Base-by-base conservation (phyloP, 495 filamentous ascomycete genomes). In the Penicillium arizonense region DNA sequence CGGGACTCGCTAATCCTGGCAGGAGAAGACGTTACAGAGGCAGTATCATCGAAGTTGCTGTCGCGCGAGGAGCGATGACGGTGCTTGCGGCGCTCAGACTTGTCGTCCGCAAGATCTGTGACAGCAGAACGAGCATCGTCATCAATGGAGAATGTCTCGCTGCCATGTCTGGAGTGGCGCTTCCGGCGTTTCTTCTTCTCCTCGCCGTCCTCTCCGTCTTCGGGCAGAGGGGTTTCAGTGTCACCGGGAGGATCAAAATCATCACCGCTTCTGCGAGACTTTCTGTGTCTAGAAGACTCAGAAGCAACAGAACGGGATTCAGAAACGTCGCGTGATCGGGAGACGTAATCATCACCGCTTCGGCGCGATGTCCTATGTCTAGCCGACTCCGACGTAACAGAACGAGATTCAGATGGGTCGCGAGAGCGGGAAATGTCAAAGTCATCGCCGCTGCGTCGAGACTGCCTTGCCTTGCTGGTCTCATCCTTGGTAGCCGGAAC, bases 21-120 rank as follows among this genome's bases (percentile, higher is more conserved):
- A n/a, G 66, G 64, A 8, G 75, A 68, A 26, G 73, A 75, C 0
- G 62, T 58, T 3, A 64, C 53, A 4, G 76, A 75, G 13, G 54
- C 58, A 9, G 59, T 54, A 32, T 77, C 72, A 34, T 74, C 57
- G 33, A 58, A 61, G 26, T 62, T 53, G 28, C 56, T 60, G 24
- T 64, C 53, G 4, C 62, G 58, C 5, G 67, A 69, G 7, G 56
- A 63, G n/a, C 61, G 62, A 20, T 52, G 57, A 32, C 53, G 54
- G 39, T 62, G 58, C 48, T 48, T 65, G 40, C 60, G 57, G 9
- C 57, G 59, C 26, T 58, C 47, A 34, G 52, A 53, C 34, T 53
- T 59, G 6, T 53, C 51, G 21, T 57, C 56, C 30, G 47, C 50
- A 32, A 57, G 30, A 43, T 45, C 53, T 21, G 67, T 62, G 21